A percentile compares a stretch with the other conserved stretches of the same genome.
phyloP scores from a whole-genome alignment of 108 stramenopile species.

The Nitzschia palea region DNA sequence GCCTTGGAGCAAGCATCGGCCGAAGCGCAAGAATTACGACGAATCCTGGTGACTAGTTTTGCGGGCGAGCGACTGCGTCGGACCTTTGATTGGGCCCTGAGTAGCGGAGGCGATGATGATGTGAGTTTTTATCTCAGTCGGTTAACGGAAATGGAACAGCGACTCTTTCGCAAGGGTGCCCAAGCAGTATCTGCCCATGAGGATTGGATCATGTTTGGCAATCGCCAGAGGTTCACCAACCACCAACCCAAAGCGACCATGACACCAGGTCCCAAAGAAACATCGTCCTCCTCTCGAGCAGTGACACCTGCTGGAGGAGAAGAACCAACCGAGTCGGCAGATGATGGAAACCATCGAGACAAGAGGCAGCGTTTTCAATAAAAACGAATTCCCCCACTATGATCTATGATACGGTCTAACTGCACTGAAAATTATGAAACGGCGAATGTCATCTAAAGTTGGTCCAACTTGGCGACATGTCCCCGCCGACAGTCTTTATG shows the following conservation, averaged over 20 bases:
- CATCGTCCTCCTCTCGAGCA: background rate
- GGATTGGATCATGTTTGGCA: conserved; percentile 53
- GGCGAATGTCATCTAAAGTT: too few species aligned
- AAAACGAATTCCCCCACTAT: too few species aligned
- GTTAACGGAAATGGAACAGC: conserved; percentile 56
- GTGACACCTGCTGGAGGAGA: background rate
- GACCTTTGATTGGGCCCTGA: conserved; percentile 65
- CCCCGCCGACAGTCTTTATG: too few species aligned
- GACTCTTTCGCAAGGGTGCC: conserved; percentile 51
- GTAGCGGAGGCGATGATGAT: conserved; percentile 59
- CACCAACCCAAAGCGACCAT: background rate
- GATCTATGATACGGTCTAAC: too few species aligned
- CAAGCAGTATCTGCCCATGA: conserved; percentile 39
- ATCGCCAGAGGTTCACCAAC: conserved; percentile 16
- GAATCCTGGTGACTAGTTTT: conserved; percentile 44
- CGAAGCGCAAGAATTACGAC: conserved; percentile 39
- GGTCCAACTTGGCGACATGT: too few species aligned
- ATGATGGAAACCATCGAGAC: conserved; percentile 1
- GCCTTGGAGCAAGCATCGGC: conserved; percentile 36
- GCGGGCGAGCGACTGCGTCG: conserved; percentile 57
- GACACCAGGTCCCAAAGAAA: background rate
- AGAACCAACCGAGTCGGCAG: too few species aligned
- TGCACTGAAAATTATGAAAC: too few species aligned
- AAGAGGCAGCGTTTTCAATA: too few species aligned
- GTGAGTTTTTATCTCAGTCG: conserved; percentile 38